These are phyloP conservation scores for Macrolepiota fuliginosa DNA, from an alignment of 768 basidiomycete species.

Conservation along the genomic window DNA sequence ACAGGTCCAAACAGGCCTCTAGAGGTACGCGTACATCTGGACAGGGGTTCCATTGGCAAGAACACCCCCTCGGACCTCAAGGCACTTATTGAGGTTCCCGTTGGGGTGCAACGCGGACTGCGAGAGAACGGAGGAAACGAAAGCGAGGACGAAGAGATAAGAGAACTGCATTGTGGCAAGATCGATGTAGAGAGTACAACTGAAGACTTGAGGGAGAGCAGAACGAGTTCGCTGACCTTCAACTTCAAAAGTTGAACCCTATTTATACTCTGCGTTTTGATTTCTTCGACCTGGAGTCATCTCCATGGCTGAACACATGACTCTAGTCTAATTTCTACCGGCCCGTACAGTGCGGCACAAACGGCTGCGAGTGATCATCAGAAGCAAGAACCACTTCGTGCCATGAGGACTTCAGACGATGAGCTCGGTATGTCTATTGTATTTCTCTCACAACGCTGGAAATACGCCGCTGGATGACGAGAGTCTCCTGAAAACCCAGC, in stretches of 20 bases:
- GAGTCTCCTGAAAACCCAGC: neutral
- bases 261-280: neutral
- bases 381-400: neutral
- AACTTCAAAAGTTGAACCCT: neutral
- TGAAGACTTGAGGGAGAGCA: neutral
- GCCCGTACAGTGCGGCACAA: neutral
- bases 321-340: neutral
- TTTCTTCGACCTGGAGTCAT: neutral
- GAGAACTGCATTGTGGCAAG: neutral
- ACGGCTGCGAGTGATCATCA: neutral
- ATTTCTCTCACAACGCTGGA: conserved; percentile 1
- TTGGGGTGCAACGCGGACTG: conserved; percentile 4
- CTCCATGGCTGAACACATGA: neutral
- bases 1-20: neutral
- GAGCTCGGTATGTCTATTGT: neutral
- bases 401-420: neutral
- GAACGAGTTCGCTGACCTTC: neutral
- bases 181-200: neutral
- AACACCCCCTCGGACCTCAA: conserved; percentile 27
- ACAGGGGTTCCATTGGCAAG: conserved; percentile 31
- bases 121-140: neutral
- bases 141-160: neutral
- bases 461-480: neutral
- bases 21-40: conserved; percentile 25
- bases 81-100: conserved; percentile 21